phyloP scores from a whole-genome alignment of 106 monocot genomes.

The Agapanthus africanus region DNA sequence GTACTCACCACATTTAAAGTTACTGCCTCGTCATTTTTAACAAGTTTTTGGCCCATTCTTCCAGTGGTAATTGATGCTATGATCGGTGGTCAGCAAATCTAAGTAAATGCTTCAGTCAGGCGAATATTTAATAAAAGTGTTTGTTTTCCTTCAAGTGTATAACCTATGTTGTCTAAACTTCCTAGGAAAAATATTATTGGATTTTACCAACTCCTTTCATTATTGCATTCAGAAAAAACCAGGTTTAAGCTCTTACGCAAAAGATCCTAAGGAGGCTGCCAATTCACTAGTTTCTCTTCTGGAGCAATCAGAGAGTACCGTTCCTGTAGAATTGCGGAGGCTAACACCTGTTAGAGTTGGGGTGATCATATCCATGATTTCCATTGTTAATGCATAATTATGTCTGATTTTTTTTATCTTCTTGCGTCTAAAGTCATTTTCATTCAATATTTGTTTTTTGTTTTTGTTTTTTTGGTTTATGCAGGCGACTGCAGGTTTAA shows the following conservation, averaged over 20 bases:
- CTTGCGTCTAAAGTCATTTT: background rate
- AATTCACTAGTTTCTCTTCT: constrained; percentile 63
- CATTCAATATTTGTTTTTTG: constrained; percentile 3
- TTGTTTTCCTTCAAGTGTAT: background rate
- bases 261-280: constrained; percentile 73
- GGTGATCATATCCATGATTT: constrained; percentile 32
- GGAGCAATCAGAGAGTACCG: constrained; percentile 56
- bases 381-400: background rate
- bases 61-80: too few species aligned
- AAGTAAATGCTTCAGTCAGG: background rate
- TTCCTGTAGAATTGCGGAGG: constrained; percentile 47
- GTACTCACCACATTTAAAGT: too few species aligned
- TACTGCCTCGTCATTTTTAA: too few species aligned
- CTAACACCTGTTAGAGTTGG: constrained; percentile 93
- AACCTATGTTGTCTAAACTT: constrained; percentile 1
- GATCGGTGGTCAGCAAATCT: too few species aligned
- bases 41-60: too few species aligned
- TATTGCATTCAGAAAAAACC: constrained; percentile 59
- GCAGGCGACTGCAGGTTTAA: constrained; percentile 89
- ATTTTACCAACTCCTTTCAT: background rate
- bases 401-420: background rate
- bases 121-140: background rate
- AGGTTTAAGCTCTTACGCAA: constrained; percentile 72
- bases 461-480: constrained; percentile 10
- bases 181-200: background rate